A percentile compares a stretch with the other conserved stretches of the same genome.
phyloP scores from a whole-genome alignment of 73 alveolate genomes.

The Paraurostyla sp. region DNA sequence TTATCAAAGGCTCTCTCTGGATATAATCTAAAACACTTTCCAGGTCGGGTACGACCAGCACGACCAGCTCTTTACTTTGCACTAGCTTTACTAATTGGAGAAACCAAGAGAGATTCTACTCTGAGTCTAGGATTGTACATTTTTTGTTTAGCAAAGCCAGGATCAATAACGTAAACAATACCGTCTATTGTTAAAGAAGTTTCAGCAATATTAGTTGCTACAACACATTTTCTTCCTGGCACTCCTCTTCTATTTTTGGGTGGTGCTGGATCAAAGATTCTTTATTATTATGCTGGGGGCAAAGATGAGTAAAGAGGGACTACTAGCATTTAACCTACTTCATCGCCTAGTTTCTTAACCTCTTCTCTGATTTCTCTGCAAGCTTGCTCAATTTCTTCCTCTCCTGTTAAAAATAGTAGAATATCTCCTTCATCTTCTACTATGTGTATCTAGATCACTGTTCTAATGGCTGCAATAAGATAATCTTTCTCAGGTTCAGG shows the following conservation, averaged over 20 bases:
- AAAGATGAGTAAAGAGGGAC: slow-evolving; percentile 98
- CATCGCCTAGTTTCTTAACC: slow-evolving; percentile 85
- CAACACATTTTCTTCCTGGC: slow-evolving; percentile 96
- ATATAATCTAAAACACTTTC: slow-evolving; percentile 99
- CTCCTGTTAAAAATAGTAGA: slow-evolving; percentile 98
- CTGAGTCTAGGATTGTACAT: slow-evolving; percentile 99
- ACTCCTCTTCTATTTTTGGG: slow-evolving; percentile 84
- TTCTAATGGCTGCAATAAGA: slow-evolving; percentile 95
- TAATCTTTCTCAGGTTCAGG: slow-evolving; percentile 97
- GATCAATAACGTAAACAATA: slow-evolving; percentile 99
- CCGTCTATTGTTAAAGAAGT: slow-evolving; percentile 99
- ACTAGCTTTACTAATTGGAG: slow-evolving; percentile 98
- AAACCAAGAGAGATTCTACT: slow-evolving; percentile 97
- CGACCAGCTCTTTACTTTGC: slow-evolving; percentile 99
- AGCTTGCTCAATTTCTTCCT: slow-evolving; percentile 98
- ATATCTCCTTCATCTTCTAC: slow-evolving; percentile 98
- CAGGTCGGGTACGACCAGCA: slow-evolving; percentile 99
- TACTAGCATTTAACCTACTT: slow-evolving; percentile 86
- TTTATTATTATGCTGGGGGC: slow-evolving; percentile 98
- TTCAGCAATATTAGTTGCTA: slow-evolving; percentile 99
- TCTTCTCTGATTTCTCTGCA: slow-evolving; percentile 89
- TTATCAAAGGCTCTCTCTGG: slow-evolving; percentile 96
- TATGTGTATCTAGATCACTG: slow-evolving; percentile 96
- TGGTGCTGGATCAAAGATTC: slow-evolving; percentile 99
- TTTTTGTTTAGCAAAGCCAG: slow-evolving; percentile 98